phyloP scores from a whole-genome alignment of 371 early-diverging fungal genomes.

The Amoeboaphelidium occidentale region DNA sequence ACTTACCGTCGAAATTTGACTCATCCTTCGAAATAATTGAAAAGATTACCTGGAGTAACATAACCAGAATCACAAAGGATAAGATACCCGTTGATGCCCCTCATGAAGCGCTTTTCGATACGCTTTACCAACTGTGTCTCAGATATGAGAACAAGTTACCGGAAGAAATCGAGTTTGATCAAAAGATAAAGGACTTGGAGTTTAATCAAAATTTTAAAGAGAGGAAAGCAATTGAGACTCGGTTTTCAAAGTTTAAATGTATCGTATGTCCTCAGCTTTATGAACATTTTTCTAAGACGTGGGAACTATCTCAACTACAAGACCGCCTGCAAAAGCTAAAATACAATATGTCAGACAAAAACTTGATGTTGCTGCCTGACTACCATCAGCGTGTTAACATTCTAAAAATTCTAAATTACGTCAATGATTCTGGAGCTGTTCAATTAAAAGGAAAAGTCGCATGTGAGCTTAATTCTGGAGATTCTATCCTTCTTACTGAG shows the following conservation, averaged over 20 bases:
- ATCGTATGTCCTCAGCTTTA: conserved; percentile 50
- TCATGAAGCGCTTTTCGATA: too few relatives aligned
- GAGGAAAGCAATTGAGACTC: conserved; percentile 16
- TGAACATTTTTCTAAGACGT: conserved; percentile 42
- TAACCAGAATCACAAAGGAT: too few relatives aligned
- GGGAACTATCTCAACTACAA: conserved; percentile 35
- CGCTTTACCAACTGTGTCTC: too few relatives aligned
- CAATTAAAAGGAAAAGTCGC: conserved; percentile 98
- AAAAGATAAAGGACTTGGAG: conserved; percentile 52
- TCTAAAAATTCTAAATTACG: conserved; percentile 41
- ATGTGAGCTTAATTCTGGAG: conserved; percentile 88
- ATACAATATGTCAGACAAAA: conserved; percentile 58
- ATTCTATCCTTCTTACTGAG: conserved; percentile 91
- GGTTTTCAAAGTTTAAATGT: conserved; percentile 36
- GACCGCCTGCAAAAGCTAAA: conserved; percentile 42
- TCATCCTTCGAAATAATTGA: too few relatives aligned
- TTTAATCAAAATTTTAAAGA: conserved; percentile 42
- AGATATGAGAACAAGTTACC: background rate
- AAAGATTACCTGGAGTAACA: too few relatives aligned
- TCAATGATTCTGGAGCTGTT: conserved; percentile 59
- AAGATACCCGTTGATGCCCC: too few relatives aligned
- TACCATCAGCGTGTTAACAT: conserved; percentile 68
- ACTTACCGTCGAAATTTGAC: too few relatives aligned
- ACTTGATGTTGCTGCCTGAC: conserved; percentile 71
- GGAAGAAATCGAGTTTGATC: background rate